Base-by-base conservation (phyloP, 2,329 filamentous ascomycete genomes). In the Apiospora rasikravindrae region DNA sequence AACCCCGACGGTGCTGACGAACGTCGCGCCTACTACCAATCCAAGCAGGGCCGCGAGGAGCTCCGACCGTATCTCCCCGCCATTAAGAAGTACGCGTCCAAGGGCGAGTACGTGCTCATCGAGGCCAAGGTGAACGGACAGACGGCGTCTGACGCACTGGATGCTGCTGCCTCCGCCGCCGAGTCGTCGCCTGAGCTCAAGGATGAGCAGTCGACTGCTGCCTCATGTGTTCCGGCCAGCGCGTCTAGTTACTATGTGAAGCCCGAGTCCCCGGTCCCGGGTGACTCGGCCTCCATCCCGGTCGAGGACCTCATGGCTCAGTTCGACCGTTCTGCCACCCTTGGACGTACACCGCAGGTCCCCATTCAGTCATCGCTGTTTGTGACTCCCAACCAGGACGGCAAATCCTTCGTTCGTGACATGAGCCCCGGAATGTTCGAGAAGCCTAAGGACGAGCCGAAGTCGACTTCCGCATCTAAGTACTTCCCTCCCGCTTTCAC, bases 51-150 rank as follows among this genome's bases (percentile, higher is more conserved):
- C 24, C 44, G 44, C 10, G 19, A 49, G 11, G 67, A 69, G 16
- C 44, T 69, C 26, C 44, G 47, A 37, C 67, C 67, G 0, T 69
- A 69, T n/a, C 24, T 33, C 4, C 44, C 67, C 13, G 26, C 29
- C 44, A 69, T 69, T 26, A 37, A 69, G 67, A 33, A 64, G 33
- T 64, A 40, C 19, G 33, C 33, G 3, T 40, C 57, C 33, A n/a
- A 14, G 57, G 57, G 33, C 19, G 57, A 64, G 57, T 64, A 64
- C 57, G 19, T n/a, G 4, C 33, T 64, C 57, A 64, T 64, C 16
- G 33, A 64, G 19, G 57, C 33, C 4, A 33, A 24, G 33, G 57
- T 64, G 3, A 40, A 64, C 33, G 57, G 57, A n/a, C 33, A 40
- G 33, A n/a, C 33, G 22, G 57, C 57, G 2, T n/a, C 22, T 4